Base-by-base conservation (phyloP, 768 basidiomycete genomes). In the Pleurotus giganteus region DNA sequence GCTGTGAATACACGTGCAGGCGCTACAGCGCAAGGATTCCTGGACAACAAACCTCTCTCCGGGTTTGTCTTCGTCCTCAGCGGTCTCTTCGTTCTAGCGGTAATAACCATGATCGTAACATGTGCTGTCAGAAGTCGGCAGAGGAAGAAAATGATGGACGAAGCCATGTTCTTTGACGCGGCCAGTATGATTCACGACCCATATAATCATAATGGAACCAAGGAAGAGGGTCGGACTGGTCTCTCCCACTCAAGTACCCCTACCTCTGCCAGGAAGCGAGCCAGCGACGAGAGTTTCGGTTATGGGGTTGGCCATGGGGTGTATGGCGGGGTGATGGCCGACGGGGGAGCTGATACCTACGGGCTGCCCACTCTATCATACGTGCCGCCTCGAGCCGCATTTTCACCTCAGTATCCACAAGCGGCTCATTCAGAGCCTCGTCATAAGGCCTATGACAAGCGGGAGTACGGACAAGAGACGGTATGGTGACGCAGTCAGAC, bases 11-110 rank as follows among this genome's bases (percentile, higher is more conserved):
- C 46, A n/a, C 24, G 31, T 7, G 13, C 46, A 8, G 31, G 46
- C n/a, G 46, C 46, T 23, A 8, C 27, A 29, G 28, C 46, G 2
- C 46, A 32, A 17, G 46, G 46, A 11, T 90, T 91, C 69, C 64
- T 89, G 32, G 68, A 82, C 55, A 85, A 89, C 68, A 86, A 83
- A 66, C 72, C 79, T n/a, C 71, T 84, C n/a, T 78, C 81, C 37
- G 81, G 81, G 5, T 67, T 79, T 7, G 76, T 88, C 13, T 86
- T 89, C 55, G 68, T 75, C 27, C 47, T 84, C 17, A 72, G 74
- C 36, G 85, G 80, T 12, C 47, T 86, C 34, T 59, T 77, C 27
- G 78, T 61, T 1, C 74, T 85, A 41, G 57, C 79, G 43, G 42
- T 82, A 52, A 37, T 86, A 53, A 63, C 83, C 54, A 52, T 72